Base-by-base conservation (phyloP, 208 protist genomes). In the Acanthamoeba triangularis region DNA sequence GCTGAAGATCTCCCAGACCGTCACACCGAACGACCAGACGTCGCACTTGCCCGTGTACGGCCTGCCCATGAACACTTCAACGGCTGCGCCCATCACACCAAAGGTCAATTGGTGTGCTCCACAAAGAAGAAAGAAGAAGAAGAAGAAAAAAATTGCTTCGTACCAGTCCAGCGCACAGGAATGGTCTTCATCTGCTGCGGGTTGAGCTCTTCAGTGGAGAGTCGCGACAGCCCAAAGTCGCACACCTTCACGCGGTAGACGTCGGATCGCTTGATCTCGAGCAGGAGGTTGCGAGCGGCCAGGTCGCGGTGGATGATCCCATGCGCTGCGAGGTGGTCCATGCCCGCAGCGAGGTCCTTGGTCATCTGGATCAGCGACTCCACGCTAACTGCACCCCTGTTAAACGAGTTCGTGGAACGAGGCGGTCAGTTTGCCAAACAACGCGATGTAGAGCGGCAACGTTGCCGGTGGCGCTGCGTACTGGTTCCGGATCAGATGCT, bases 1-100 rank as follows among this genome's bases (percentile, higher is more conserved):
- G 44, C 90, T 94, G 56, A 94, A 94, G 18, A 94, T 94, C 90
- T 94, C 90, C 90, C 90, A 94, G 10, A 84, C 67, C 6, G 90
- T 94, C 23, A 94, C 72, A 33, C 67, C 90, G 84, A 94, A 94
- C 13, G 67, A 84, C 90, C 90, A 94, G 8, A 94, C 69, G 37
- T 94, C 90, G 30, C 13, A 41, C 28, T 94, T 94, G 44, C 33
- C 30, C 16, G 90, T 85, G 72, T 94, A 94, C n/a, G 47, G 63
- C 30, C 44, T 78, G 67, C 72, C 44, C 47, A 84, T 94, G 72
- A 94, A 94, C 56, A 94, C 90, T 67, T 94, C 90, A 52, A 67
- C 33, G 52, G 90, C 90, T 94, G 72, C 11, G 16, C 20, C 23
- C 30, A 10, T 14, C 37, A 85, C 28, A n/a, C 33, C 8, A 23